A percentile compares a stretch with the other conserved stretches of the same genome.
Evolutionary conservation across 2,329 filamentous ascomycete genomes (phyloP).

Genomic region (Orbilia blumenaviensis): DNA sequence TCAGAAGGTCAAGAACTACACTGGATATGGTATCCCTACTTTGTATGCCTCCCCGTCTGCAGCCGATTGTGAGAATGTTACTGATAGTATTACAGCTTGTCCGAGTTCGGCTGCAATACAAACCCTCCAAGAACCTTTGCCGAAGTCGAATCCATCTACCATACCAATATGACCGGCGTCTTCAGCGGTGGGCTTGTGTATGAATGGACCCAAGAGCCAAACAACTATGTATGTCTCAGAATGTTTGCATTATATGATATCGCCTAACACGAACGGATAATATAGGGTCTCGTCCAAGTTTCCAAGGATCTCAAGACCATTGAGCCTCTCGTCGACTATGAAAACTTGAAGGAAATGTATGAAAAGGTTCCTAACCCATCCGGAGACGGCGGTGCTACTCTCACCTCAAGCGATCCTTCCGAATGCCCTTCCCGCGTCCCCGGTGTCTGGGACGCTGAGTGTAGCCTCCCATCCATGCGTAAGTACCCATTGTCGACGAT

Average conservation of each 20-base stretch:
- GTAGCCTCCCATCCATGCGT: conserved; percentile 55
- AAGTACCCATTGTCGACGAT: background rate
- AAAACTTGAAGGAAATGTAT: conserved; percentile 64
- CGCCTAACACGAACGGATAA: background rate
- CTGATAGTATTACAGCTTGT: conserved; percentile 67
- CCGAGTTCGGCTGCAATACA: conserved; percentile 89
- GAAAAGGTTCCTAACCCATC: conserved; percentile 63
- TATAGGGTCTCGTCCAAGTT: conserved; percentile 55
- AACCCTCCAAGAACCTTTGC: conserved; percentile 78
- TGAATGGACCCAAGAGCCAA: conserved; percentile 85
- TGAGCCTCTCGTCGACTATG: conserved; percentile 64
- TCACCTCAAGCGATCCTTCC: conserved; percentile 32
- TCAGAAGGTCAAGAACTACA: conserved; percentile 86
- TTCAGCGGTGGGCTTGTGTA: conserved; percentile 98
- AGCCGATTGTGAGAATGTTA: background rate
- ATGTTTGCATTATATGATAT: background rate
- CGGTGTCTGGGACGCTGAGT: conserved; percentile 56
- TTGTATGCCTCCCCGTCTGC: conserved; percentile 66
- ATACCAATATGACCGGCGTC: conserved; percentile 80
- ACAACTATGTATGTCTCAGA: conserved; percentile 69
- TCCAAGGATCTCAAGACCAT: conserved; percentile 59
- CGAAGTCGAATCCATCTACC: conserved; percentile 83
- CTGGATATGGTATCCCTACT: conserved; percentile 84
- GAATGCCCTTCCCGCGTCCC: conserved; percentile 26
- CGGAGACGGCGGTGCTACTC: conserved; percentile 64